These are phyloP conservation scores for Xerocomellus amylosporus DNA, from an alignment of 768 basidiomycete genomes.

Conservation along the genomic window DNA sequence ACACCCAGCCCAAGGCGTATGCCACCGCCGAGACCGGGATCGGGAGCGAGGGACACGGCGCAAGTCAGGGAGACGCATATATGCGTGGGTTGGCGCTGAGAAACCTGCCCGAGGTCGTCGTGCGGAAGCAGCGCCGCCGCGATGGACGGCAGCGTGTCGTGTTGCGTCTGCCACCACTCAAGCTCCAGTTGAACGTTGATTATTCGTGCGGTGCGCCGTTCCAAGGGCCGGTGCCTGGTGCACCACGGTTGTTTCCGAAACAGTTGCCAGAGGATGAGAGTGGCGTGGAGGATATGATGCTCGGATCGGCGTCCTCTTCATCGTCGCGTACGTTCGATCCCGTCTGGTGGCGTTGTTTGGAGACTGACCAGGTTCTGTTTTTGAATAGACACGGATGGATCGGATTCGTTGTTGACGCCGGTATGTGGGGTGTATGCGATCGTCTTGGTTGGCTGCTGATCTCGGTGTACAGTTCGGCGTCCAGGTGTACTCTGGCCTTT, in stretches of 20 bases:
- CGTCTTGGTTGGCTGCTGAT: neutral
- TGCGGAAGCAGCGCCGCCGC: neutral
- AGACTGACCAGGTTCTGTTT: neutral
- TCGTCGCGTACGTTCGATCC: constrained; percentile 15
- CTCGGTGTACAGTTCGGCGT: constrained; percentile 2
- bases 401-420: constrained; percentile 11
- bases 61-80: constrained; percentile 5
- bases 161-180: constrained; percentile 14
- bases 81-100: constrained; percentile 3
- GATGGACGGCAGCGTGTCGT: constrained; percentile 1
- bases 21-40: neutral
- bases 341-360: neutral
- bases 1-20: neutral
- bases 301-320: neutral
- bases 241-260: constrained; percentile 25
- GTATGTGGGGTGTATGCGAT: constrained; percentile 12
- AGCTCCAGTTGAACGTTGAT: constrained; percentile 3
- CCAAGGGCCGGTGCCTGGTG: constrained; percentile 13
- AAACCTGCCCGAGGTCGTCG: constrained; percentile 9
- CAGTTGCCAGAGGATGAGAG: constrained; percentile 26
- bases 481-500: constrained; percentile 17
- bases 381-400: constrained; percentile 10
- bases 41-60: no score
- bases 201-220: neutral
- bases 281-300: constrained; percentile 16